Conservation (phyloP, 169 alveolate genomes). For the Plasmodium adleri region DNA sequence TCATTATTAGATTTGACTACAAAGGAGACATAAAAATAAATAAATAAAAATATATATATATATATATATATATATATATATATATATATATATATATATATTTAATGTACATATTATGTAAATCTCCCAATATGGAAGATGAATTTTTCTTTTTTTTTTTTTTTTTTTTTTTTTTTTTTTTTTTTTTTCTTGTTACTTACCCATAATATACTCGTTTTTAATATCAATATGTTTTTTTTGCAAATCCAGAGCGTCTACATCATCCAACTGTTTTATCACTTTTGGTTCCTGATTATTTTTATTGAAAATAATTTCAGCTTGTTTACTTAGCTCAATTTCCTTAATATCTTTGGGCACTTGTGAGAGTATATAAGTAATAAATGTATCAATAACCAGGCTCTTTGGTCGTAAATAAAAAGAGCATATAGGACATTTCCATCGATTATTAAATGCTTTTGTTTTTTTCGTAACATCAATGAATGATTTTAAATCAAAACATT, state of each 20-base stretch:
- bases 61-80: slow-evolving; percentile 11
- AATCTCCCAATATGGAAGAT: background rate
- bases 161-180: background rate
- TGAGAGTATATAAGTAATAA: slow-evolving; percentile 82
- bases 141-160: background rate
- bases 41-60: background rate
- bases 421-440: slow-evolving; percentile 96
- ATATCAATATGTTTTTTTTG: slow-evolving; percentile 28
- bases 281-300: slow-evolving; percentile 16
- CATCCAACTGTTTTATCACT: slow-evolving; percentile 38
- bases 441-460: slow-evolving; percentile 92
- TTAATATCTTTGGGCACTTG: slow-evolving; percentile 79
- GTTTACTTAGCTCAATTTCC: slow-evolving; percentile 77
- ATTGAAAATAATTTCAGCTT: slow-evolving; percentile 56
- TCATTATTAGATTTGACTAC: slow-evolving; percentile 16
- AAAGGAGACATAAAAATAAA: background rate
- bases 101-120: background rate
- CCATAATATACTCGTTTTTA: slow-evolving; percentile 36
- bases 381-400: slow-evolving; percentile 90
- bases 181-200: background rate
- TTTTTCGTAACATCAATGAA: slow-evolving; percentile 90
- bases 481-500: slow-evolving; percentile 93
- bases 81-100: background rate
- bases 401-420: slow-evolving; percentile 89
- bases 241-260: slow-evolving; percentile 5